Evolutionary conservation across 768 basidiomycete genomes (phyloP), one percentile per base, ranked within the genome.

Genomic region (Tremella mesenterica): DNA sequence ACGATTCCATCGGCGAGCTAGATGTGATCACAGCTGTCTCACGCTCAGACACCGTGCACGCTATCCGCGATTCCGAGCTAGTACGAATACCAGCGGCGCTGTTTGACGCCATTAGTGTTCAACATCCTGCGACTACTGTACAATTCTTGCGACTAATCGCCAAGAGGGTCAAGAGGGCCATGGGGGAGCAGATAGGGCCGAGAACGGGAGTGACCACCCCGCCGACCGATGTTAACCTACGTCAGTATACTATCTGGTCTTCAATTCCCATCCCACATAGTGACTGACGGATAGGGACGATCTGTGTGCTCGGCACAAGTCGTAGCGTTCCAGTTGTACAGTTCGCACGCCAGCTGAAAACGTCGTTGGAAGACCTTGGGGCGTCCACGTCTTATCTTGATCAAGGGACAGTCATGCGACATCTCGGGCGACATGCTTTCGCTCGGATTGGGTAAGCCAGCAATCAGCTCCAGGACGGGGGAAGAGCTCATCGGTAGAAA

Each of bases 61-160:
- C 95, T 6, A 97, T 99, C 59, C 88, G 95, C 63, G 95, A 99
- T 69, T 90, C 91, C 0, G 95, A 99, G 71, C 79, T 99, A 12
- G 93, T 93, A 26, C 78, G 93, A 26, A 95, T 99, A 86, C 95
- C 95, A 0, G 84, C 87, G 65, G 95, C 95, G 0, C 78, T 99
- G 9, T 99, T 97, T 78, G 97, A 97, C 71, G 95, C 95, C 0
- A 93, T 97, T 54, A 70, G 71, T 14, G 57, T 67, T 26, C 60
- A 65, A 41, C 73, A 75, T 51, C 73, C 73, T 1, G 70, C 65
- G 0, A 75, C 73, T 0, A 75, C 72, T 16, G 65, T 75, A 21
- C 71, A 73, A 25, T 72, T 75, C 59, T 53, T 73, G 39, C 54
- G 69, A 34, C 53, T 73, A n/a, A 96, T 99, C 57, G 95, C 95